phyloP scores from a whole-genome alignment of 176 grass and related monocot genomes.

The Echinochloa phyllopogon region DNA sequence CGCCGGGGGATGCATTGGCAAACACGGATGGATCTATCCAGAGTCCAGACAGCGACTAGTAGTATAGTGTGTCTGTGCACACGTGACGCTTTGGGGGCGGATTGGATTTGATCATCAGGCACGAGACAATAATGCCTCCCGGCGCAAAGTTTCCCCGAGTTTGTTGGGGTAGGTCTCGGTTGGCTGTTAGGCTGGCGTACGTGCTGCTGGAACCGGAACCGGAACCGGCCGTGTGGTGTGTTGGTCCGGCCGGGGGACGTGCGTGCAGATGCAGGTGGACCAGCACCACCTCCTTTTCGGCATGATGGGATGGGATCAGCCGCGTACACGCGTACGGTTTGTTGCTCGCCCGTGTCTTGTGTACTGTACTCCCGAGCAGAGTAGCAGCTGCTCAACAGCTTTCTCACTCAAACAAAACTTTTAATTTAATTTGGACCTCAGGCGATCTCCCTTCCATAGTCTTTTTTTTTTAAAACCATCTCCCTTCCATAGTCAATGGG shows the following conservation, averaged over 20 bases:
- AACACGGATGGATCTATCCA: not conserved
- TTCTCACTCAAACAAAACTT: not conserved
- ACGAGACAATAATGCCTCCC: slow-evolving; percentile 4
- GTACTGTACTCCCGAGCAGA: not conserved
- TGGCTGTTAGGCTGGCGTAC: slow-evolving; percentile 23
- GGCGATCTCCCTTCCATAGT: too few species aligned
- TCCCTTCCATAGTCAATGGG: too few species aligned
- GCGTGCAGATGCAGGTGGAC: not conserved
- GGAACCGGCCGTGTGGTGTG: not conserved
- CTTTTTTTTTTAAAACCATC: too few species aligned
- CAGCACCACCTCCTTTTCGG: not conserved
- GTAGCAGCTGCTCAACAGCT: not conserved
- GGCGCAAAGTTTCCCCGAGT: slow-evolving; percentile 20
- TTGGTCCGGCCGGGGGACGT: not conserved
- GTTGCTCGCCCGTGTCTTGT: not conserved
- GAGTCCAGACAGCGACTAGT: not conserved
- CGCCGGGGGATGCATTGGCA: not conserved
- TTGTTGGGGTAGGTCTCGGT: slow-evolving; percentile 44
- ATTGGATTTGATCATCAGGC: not conserved
- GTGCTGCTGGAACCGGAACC: not conserved
- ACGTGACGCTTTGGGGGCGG: not conserved
- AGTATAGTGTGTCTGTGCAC: not conserved
- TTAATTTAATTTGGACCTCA: not conserved
- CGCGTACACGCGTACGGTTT: not conserved
- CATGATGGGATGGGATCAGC: not conserved